A percentile compares a stretch with the other conserved stretches of the same genome.
Evolutionary conservation across 306 rosid species (phyloP).

Genomic region (Fragaria iinumae): DNA sequence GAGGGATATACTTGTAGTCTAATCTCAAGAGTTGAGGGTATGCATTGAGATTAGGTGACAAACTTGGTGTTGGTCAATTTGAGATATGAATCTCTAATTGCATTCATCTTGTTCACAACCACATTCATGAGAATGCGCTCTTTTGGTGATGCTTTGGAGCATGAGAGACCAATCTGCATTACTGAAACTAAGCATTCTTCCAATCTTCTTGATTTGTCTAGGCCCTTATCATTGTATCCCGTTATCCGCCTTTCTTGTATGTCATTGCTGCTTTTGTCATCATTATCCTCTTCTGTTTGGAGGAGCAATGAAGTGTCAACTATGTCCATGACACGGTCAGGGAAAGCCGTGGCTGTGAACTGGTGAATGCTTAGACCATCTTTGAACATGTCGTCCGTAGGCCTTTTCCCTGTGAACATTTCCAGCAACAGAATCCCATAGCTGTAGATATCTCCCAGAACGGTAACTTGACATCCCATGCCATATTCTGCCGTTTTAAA

Average conservation of each 20-base stretch:
- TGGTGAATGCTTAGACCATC: slow-evolving; percentile 27
- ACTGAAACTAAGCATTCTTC: slow-evolving; percentile 37
- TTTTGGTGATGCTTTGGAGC: slow-evolving; percentile 36
- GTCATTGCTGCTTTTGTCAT: not conserved
- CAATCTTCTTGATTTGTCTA: not conserved
- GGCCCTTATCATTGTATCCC: not conserved
- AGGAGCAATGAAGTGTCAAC: slow-evolving; percentile 34
- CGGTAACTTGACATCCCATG: slow-evolving; percentile 29
- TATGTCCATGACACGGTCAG: slow-evolving; percentile 36
- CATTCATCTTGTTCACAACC: slow-evolving; percentile 37
- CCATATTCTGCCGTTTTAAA: slow-evolving; percentile 29
- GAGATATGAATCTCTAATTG: slow-evolving; percentile 19
- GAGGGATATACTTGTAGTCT: too few species aligned
- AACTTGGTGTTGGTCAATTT: not conserved
- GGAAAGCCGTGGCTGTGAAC: slow-evolving; percentile 15
- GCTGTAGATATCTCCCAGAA: slow-evolving; percentile 34
- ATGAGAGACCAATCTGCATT: slow-evolving; percentile 43
- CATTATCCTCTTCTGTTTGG: slow-evolving; percentile 14
- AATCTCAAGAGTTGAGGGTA: too few species aligned
- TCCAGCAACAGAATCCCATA: slow-evolving; percentile 35
- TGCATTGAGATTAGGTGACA: slow-evolving; percentile 15
- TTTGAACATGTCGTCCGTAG: slow-evolving; percentile 21
- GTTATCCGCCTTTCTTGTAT: slow-evolving; percentile 22
- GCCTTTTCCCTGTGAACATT: slow-evolving; percentile 29
- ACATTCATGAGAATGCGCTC: slow-evolving; percentile 29